Percentiles rank a stretch among this genome's conserved stretches.
phyloP scores from a whole-genome alignment of 164 flowering plant genomes.

The Nelumbo lutea region DNA sequence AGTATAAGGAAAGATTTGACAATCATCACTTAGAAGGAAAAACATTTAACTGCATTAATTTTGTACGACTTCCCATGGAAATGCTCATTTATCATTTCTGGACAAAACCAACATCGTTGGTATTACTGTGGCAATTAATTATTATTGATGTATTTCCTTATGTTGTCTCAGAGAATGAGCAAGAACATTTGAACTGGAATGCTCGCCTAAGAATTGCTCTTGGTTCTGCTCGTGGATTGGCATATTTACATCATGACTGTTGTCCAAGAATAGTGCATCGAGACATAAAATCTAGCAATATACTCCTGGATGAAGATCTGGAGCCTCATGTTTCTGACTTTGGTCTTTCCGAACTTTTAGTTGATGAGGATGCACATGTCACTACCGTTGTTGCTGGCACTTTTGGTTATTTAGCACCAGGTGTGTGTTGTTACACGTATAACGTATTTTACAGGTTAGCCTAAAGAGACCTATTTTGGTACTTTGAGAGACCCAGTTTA shows the following conservation, averaged over 20 bases:
- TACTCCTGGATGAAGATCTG: constrained; percentile 82
- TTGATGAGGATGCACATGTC: constrained; percentile 89
- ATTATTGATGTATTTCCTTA: neutral
- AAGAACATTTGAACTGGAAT: constrained; percentile 57
- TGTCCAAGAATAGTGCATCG: constrained; percentile 77
- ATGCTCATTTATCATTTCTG: neutral
- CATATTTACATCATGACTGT: constrained; percentile 96
- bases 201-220: constrained; percentile 69
- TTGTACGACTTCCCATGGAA: too few relatives aligned
- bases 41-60: too few relatives aligned
- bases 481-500: neutral
- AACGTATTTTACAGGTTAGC: neutral
- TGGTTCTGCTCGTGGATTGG: constrained; percentile 86
- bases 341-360: constrained; percentile 94
- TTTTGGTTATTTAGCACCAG: constrained; percentile 96
- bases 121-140: neutral
- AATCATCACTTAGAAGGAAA: too few relatives aligned
- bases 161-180: constrained; percentile 28
- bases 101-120: neutral
- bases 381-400: constrained; percentile 98
- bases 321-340: constrained; percentile 93
- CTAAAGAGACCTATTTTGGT: neutral
- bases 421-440: constrained; percentile 23
- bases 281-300: constrained; percentile 94
- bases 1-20: too few relatives aligned